Base-by-base conservation (phyloP, 345 rosid genomes). In the Boechera divaricarpa region DNA sequence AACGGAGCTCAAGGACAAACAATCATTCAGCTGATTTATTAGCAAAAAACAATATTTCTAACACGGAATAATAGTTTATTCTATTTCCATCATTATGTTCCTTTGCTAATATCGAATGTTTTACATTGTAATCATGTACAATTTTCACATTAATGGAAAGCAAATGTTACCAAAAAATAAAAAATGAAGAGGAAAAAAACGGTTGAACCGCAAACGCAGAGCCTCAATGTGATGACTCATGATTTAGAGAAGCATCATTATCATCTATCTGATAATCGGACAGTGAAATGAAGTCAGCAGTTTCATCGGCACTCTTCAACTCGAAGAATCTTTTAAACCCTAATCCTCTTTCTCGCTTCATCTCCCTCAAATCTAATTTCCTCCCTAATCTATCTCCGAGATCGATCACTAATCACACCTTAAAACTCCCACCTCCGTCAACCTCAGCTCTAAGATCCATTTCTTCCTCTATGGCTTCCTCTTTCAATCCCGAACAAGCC, bases 401-500 rank as follows among this genome's bases (percentile, higher is more conserved):
- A 39, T 49, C 72, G 52, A 80, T 15, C 35, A 66, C 5, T 55
- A 74, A 51, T 63, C 42, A 31, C n/a, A 47, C 63, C 33, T 16
- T 42, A 3, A 82, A 45, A 13, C 66, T 57, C 71, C 65, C 58
- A 10, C 26, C 73, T 35, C 67, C 61, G 10, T 54, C 82, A 69
- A 72, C 72, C 51, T 59, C 69, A 70, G 59, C 47, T 71, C 4
- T 39, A 52, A 77, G 73, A 39, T 77, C 78, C 42, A 44, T 67
- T 16, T 67, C 82, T 10, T 49, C 77, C 26, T 58, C 77, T 41
- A 88, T 90, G 93, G 86, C 91, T 2, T 76, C 92, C 16, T 85
- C 92, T 77, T 92, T 88, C 87, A 88, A 84, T 52, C 88, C 96
- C 5, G 98, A 90, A 70, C 83, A 87, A 72, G 90, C 99, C 31